Base-by-base conservation (phyloP, 768 basidiomycete species). In the Suillus tomentosus region DNA sequence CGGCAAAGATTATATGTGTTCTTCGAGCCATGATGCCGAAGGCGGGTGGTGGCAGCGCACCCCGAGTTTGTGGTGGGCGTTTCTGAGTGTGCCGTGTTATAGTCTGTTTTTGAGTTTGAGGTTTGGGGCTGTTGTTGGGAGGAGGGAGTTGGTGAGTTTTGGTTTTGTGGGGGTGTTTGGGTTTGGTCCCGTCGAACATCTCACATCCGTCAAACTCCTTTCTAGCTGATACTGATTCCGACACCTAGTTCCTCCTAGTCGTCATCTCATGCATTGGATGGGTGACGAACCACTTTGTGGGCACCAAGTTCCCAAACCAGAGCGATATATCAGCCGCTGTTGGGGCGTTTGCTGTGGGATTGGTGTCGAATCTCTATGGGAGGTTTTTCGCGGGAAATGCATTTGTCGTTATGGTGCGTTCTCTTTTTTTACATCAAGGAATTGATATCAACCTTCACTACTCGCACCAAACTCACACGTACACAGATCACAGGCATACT, bases 341-440 rank as follows among this genome's bases (percentile, higher is more conserved):
- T 63, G 93, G 89, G 81, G 89, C 90, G 2, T 92, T 95, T 69
- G 87, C 89, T 1, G 92, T 95, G 48, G 92, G 93, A 7, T 78
- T 94, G 62, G 79, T 93, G 56, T 84, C 92, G 37, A 94, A 94
- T 72, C 48, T 94, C 5, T 94, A 91, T 66, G 89, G 87, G 3
- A 85, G 89, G 47, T 82, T 93, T 73, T 88, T 89, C 69, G 78
- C 81, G 3, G 90, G 91, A 14, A 87, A 88, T 59, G 86, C 90
- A 1, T 94, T 94, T 71, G 90, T 92, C 24, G 86, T 94, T 64
- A 92, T 93, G 86, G 90, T 91, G 50, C 42, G 82, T 74, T 15
- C 5, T 55, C 39, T 27, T 27, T 19, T 19, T 39, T 50, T 22
- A 3, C 6, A 14, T 50, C 24, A 5, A 24, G 3, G 13, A 15